Evolutionary conservation across 768 basidiomycete genomes (phyloP).

Genomic region (Boletus speciosus): DNA sequence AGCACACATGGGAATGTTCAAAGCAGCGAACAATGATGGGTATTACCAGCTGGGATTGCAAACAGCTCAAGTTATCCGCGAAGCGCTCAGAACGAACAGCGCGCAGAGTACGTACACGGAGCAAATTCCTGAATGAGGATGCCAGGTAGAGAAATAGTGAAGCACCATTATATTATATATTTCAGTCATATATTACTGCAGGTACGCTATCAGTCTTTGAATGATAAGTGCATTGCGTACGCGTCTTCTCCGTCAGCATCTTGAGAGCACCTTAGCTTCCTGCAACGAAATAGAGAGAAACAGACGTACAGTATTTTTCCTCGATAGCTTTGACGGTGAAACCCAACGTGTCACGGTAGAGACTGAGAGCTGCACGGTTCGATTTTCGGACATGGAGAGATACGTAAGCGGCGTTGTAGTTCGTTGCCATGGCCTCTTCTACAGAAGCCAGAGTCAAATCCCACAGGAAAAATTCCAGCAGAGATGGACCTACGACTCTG

Average conservation of each 20-base stretch:
- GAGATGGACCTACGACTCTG: conserved; percentile 69
- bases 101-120: background rate
- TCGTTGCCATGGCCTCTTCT: conserved; percentile 90
- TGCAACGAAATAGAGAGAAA: background rate
- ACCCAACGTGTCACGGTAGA: conserved; percentile 87
- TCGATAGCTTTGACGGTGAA: conserved; percentile 86
- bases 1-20: conserved; percentile 90
- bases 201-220: conserved; percentile 35
- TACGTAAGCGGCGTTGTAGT: conserved; percentile 83
- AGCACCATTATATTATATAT: conserved; percentile 8
- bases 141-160: background rate
- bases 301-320: conserved; percentile 83
- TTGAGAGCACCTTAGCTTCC: conserved; percentile 30
- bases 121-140: background rate
- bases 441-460: conserved; percentile 5
- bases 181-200: conserved; percentile 1
- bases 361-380: conserved; percentile 85
- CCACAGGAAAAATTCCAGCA: background rate
- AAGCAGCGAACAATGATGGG: conserved; percentile 76
- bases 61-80: conserved; percentile 57
- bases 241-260: conserved; percentile 96
- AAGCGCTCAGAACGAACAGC: conserved; percentile 40
- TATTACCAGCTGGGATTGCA: conserved; percentile 83
- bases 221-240: conserved; percentile 78
- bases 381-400: conserved; percentile 92